Evolutionary conservation across 768 basidiomycete genomes (phyloP).

Genomic region (Suillus clintonianus): DNA sequence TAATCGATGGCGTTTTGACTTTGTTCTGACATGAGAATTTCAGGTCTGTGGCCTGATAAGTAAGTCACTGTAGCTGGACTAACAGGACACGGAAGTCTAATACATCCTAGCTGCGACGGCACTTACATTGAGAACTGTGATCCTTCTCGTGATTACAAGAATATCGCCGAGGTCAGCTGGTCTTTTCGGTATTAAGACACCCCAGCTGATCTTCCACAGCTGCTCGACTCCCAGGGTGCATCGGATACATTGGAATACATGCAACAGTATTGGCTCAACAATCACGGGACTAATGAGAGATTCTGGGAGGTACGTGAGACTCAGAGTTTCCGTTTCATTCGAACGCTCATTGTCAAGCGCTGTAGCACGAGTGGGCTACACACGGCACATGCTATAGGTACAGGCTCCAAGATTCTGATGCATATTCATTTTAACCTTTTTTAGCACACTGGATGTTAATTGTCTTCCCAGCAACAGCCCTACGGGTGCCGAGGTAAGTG

Average conservation of each 20-base stretch:
- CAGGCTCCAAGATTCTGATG: background rate
- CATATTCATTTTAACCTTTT: background rate
- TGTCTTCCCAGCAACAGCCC: slow-evolving; percentile 65
- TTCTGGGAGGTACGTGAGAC: slow-evolving; percentile 63
- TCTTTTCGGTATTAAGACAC: background rate
- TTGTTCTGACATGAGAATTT: background rate
- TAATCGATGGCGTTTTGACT: slow-evolving; percentile 7
- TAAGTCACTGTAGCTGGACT: slow-evolving; percentile 26
- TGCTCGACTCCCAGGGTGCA: slow-evolving; percentile 59
- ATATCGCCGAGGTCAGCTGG: slow-evolving; percentile 40
- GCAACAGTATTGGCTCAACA: slow-evolving; percentile 63
- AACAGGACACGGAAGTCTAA: background rate
- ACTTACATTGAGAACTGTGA: slow-evolving; percentile 39
- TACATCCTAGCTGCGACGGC: slow-evolving; percentile 53
- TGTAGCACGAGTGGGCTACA: slow-evolving; percentile 67
- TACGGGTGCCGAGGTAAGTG: slow-evolving; percentile 67
- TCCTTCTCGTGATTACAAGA: slow-evolving; percentile 44
- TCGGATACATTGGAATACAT: slow-evolving; percentile 61
- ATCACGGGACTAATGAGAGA: slow-evolving; percentile 55
- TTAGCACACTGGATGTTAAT: slow-evolving; percentile 56
- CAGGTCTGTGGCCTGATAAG: slow-evolving; percentile 71
- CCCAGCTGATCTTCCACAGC: slow-evolving; percentile 34
- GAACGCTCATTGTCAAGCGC: slow-evolving; percentile 7
- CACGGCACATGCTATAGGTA: slow-evolving; percentile 59
- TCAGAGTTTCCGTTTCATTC: background rate